phyloP scores from a whole-genome alignment of 2,329 filamentous ascomycete genomes.

The Xylariaceae sp. region DNA sequence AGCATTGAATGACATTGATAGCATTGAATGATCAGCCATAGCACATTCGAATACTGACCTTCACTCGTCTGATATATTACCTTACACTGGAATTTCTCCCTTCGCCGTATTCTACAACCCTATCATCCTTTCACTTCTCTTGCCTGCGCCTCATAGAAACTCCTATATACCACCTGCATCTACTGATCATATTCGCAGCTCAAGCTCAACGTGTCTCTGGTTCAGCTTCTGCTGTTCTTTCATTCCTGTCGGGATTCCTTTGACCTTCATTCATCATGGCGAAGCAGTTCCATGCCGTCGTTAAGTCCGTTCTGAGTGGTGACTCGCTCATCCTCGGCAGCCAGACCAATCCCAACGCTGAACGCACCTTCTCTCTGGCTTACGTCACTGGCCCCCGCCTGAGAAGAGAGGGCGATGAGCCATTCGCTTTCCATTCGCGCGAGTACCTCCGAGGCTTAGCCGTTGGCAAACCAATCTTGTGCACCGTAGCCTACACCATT shows the following conservation, averaged over 20 bases:
- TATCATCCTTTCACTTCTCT: neutral
- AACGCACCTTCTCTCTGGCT: conserved; percentile 85
- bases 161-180: neutral
- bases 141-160: neutral
- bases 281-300: conserved; percentile 63
- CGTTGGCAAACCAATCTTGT: conserved; percentile 84
- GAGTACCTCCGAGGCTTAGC: conserved; percentile 83
- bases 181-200: conserved; percentile 21
- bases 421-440: conserved; percentile 89
- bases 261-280: conserved; percentile 42
- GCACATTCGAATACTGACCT: too few species aligned
- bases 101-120: too few species aligned
- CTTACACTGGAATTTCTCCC: too few species aligned
- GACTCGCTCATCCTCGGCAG: conserved; percentile 86
- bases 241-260: conserved; percentile 18
- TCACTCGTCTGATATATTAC: too few species aligned
- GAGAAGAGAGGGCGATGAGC: conserved; percentile 86
- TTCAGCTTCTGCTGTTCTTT: conserved; percentile 13
- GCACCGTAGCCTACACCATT: conserved; percentile 82
- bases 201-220: neutral
- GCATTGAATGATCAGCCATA: too few species aligned
- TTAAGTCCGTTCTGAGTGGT: conserved; percentile 92
- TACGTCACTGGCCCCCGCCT: conserved; percentile 88
- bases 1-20: too few species aligned
- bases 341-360: conserved; percentile 75